These are phyloP conservation scores for Hypoxylon fuscum DNA, from an alignment of 495 filamentous ascomycete species.

Conservation along the genomic window DNA sequence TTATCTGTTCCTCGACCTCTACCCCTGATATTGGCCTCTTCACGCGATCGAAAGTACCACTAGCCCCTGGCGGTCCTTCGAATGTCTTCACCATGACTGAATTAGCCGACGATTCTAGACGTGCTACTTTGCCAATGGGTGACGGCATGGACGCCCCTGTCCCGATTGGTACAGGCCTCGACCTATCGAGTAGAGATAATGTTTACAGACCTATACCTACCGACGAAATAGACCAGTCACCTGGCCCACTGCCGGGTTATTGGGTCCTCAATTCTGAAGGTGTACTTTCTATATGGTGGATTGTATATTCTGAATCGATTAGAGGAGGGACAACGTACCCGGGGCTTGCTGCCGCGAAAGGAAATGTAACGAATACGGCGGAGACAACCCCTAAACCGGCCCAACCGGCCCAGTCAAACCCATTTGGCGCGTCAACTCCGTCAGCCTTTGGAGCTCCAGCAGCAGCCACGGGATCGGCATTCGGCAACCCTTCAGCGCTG, in stretches of 20 bases:
- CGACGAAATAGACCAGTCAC: constrained; percentile 76
- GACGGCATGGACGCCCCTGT: constrained; percentile 73
- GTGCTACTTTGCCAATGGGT: constrained; percentile 77
- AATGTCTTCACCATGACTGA: constrained; percentile 78
- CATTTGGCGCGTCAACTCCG: constrained; percentile 30
- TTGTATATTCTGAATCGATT: constrained; percentile 88
- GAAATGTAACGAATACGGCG: constrained; percentile 28
- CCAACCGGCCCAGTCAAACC: constrained; percentile 42
- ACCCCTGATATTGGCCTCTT: constrained; percentile 80
- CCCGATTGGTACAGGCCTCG: constrained; percentile 80
- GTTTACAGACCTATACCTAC: constrained; percentile 79
- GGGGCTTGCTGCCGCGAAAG: constrained; percentile 64
- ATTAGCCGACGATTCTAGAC: constrained; percentile 77
- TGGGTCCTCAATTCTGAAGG: constrained; percentile 92
- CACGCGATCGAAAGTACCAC: constrained; percentile 71
- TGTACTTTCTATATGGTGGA: constrained; percentile 85
- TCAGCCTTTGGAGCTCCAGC: constrained; percentile 47
- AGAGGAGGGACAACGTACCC: constrained; percentile 74
- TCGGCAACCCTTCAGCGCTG: constrained; percentile 50
- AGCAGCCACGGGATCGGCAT: constrained; percentile 37
- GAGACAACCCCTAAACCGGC: constrained; percentile 44
- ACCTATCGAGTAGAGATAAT: constrained; percentile 82
- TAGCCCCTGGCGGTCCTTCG: constrained; percentile 68
- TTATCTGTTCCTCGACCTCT: constrained; percentile 84
- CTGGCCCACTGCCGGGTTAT: constrained; percentile 84